Evolutionary conservation across 2,329 filamentous ascomycete species (phyloP), one percentile per base, ranked within the genome.

Genomic region (Davidsoniella australis): DNA sequence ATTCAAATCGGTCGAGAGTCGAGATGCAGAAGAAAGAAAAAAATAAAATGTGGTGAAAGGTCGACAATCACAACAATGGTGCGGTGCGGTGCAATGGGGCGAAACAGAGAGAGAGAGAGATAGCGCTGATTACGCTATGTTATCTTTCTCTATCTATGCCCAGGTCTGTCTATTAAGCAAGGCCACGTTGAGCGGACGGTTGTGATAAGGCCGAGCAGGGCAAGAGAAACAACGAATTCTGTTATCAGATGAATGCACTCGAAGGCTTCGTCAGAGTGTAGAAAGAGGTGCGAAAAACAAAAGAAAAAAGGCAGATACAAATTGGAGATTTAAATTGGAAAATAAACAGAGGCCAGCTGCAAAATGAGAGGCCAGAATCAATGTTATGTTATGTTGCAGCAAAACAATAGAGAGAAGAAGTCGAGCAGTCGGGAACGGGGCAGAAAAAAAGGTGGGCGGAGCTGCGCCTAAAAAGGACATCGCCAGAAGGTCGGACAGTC

Each of bases 391-490:
- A n/a, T n/a, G n/a, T n/a, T n/a, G 26, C 5, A 33, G 26, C 10
- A 33, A 12, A 33, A 9, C 10, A 17, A 29, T 38, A 40, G 33
- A 41, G 39, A 41, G 39, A 48, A 42, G 14, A 43, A 48, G 24
- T 18, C 16, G 43, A 40, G 36, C 17, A 47, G 29, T 36, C 16
- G 23, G 29, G 23, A 12, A 20, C 14, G 12, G 41, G 24, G 16
- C 9, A 9, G 36, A 39, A 41, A 50, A 40, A 49, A 41, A 44
- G 23, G 48, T 44, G 45, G 40, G 44, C 29, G 40, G 23, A 46
- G 47, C 48, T 50, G 51, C 36, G 36, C 41, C 48, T 47, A 53
- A 53, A 50, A 47, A 46, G 48, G 26, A 33, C 29, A 38, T 44
- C 29, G 40, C 47, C 40, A 26, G 38, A 38, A 48, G 10, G 29